Evolutionary conservation across 805 yeast genomes (phyloP), one percentile per base, ranked within the genome.

Genomic region (Suhomyces xylopsoci): DNA sequence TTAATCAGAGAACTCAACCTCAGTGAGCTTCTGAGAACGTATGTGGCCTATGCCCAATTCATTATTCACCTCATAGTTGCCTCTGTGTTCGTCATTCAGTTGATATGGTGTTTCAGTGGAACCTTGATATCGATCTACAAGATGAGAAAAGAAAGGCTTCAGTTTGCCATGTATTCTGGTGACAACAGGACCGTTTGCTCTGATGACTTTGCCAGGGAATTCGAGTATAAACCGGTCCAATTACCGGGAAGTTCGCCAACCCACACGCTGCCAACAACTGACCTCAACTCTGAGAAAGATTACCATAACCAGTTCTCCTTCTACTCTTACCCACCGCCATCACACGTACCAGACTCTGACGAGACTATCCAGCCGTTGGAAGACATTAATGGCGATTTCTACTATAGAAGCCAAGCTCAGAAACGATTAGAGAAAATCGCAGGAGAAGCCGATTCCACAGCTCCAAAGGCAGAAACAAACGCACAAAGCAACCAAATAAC

Each of bases 41-140:
- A 72, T 51, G 68, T 81, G 45, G 79, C 79, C 0, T 77, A 72
- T 59, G 68, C 69, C 1, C 81, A 80, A 51, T 60, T 78, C 22
- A 30, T 69, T 7, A 62, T 80, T 7, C 83, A 81, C 60, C 54
- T 60, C 5, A 44, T 68, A 5, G 67, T 69, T 8, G 75, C 71
- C 1, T 32, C 66, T 5, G 57, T 62, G 5, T 74, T 72, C 51
- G 45, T 67, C 2, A 47, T 66, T 10, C 65, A 72, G 47, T 63
- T 68, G 55, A 30, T 67, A 2, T 66, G 66, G 51, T 64, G 74
- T 50, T 62, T 73, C 28, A 49, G 47, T 2, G 60, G 54, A 14
- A 72, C 76, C 0, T 50, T 68, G 12, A 40, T 52, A 6, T 57
- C 73, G 2, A 62, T 67, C 9, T 40, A 62, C 43, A 62, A 53